A percentile compares a stretch with the other conserved stretches of the same genome.
phyloP scores from a whole-genome alignment of 768 basidiomycete genomes.

The Clathrus columnatus region DNA sequence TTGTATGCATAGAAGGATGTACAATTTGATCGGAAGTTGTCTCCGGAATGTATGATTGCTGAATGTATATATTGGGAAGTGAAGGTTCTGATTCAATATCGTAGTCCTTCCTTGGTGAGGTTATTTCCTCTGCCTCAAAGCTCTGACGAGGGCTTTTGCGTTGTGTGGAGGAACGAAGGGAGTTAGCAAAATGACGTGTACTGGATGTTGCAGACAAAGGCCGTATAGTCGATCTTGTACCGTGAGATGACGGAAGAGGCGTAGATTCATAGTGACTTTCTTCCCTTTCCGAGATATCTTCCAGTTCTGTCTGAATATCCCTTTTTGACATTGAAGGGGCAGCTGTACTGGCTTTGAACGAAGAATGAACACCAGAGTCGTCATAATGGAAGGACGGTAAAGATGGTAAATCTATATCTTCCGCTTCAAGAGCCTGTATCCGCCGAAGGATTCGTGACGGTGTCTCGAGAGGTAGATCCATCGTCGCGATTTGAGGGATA shows the following conservation, averaged over 20 bases:
- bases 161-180: conserved; percentile 26
- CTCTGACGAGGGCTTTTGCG: conserved; percentile 32
- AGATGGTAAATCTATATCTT: conserved; percentile 67
- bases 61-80: conserved; percentile 45
- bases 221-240: conserved; percentile 41
- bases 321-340: background rate
- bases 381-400: conserved; percentile 75
- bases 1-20: conserved; percentile 36
- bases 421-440: conserved; percentile 58
- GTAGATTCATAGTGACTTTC: conserved; percentile 59
- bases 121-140: conserved; percentile 54
- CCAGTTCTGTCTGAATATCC: conserved; percentile 25
- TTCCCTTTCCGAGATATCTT: conserved; percentile 33
- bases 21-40: conserved; percentile 49
- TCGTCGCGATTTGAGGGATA: conserved; percentile 4
- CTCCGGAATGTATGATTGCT: conserved; percentile 34
- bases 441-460: conserved; percentile 80
- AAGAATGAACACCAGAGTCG: conserved; percentile 23
- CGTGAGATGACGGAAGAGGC: conserved; percentile 44
- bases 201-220: conserved; percentile 44
- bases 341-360: conserved; percentile 3
- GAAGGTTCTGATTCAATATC: conserved; percentile 25
- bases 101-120: conserved; percentile 35
- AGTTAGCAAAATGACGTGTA: conserved; percentile 42
- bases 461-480: conserved; percentile 41